Evolutionary conservation across 2,329 filamentous ascomycete species (phyloP).

Genomic region (Zymoseptoria tritici): DNA sequence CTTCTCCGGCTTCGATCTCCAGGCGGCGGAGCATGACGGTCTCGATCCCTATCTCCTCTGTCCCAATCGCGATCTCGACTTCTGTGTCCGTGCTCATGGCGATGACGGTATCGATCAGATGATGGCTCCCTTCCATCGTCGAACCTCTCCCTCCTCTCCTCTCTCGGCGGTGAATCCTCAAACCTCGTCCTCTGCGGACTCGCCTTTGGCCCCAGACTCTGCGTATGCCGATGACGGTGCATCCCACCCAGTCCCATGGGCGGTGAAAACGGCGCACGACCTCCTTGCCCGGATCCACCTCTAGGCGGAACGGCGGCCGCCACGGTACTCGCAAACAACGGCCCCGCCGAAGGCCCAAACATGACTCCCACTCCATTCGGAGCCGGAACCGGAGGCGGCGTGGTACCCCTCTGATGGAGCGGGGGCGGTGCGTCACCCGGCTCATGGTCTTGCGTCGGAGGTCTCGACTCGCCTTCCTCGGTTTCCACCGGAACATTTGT

Average conservation of each 20-base stretch:
- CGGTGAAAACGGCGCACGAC: background rate
- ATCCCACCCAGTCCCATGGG: background rate
- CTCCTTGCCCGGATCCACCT: background rate
- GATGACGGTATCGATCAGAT: too few relatives aligned
- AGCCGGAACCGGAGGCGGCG: slow-evolving; percentile 12
- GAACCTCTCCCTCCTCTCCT: background rate
- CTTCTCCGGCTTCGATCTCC: slow-evolving; percentile 1
- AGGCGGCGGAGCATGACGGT: background rate
- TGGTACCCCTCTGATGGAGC: slow-evolving; percentile 7
- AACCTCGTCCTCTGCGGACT: background rate
- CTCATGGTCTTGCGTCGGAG: slow-evolving; percentile 2
- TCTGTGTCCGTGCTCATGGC: background rate
- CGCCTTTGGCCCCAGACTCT: background rate
- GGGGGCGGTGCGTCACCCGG: slow-evolving; percentile 5
- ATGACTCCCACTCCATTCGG: slow-evolving; percentile 20
- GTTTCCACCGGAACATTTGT: background rate
- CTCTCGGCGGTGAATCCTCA: background rate
- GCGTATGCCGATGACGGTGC: too few relatives aligned
- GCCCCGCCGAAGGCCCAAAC: slow-evolving; percentile 40
- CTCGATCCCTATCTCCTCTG: background rate
- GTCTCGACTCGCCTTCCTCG: background rate
- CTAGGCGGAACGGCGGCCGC: background rate
- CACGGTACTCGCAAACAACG: slow-evolving; percentile 36
- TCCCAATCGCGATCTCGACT: background rate
- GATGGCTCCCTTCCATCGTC: too few relatives aligned